Evolutionary conservation across 2,329 filamentous ascomycete genomes (phyloP).

Genomic region (Penicillium sp.): DNA sequence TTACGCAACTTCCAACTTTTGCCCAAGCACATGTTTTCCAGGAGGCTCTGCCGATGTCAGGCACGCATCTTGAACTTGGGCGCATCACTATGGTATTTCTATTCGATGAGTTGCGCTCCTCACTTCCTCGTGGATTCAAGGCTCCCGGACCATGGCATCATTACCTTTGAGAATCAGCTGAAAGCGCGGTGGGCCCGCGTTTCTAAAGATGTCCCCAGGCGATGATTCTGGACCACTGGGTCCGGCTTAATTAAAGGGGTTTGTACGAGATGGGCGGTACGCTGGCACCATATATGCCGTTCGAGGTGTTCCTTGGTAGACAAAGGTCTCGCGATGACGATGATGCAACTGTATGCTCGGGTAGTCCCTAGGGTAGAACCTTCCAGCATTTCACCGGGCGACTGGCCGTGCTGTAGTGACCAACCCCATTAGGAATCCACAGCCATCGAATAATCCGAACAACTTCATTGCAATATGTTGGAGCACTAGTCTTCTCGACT

Average conservation of each 20-base stretch:
- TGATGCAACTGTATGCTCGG: slow-evolving; percentile 12
- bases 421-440: not conserved
- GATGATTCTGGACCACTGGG: not conserved
- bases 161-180: slow-evolving; percentile 3
- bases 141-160: not conserved
- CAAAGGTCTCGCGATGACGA: slow-evolving; percentile 12
- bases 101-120: not conserved
- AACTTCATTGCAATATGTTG: not conserved
- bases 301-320: not conserved
- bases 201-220: not conserved
- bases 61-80: not conserved
- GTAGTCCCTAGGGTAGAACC: slow-evolving; percentile 9
- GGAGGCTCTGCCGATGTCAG: not conserved
- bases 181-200: slow-evolving; percentile 2
- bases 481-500: not conserved
- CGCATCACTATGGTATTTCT: not conserved
- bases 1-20: not conserved
- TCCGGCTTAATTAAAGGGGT: not conserved
- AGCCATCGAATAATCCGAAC: not conserved
- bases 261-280: not conserved
- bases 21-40: not conserved
- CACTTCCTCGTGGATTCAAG: not conserved
- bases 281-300: not conserved
- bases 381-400: slow-evolving; percentile 10
- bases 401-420: slow-evolving; percentile 14